These are phyloP conservation scores for Scalesia atractyloides DNA, from an alignment of 129 eudicot genomes.

Conservation along the genomic window DNA sequence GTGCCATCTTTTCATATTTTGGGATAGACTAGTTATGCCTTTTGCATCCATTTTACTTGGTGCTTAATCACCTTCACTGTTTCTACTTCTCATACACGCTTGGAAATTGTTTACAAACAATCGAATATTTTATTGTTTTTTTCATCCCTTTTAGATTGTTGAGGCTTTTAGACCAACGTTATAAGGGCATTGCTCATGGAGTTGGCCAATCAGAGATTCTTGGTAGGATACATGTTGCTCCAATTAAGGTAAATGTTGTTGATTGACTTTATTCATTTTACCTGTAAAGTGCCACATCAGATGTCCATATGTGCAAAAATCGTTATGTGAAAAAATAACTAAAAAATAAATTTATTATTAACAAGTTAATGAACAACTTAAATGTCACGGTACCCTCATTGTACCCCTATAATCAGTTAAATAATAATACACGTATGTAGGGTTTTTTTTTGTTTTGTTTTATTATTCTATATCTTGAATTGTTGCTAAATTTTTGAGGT, in stretches of 20 bases:
- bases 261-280: background rate
- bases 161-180: constrained; percentile 88
- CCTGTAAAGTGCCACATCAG: background rate
- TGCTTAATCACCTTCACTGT: background rate
- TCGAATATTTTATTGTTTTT: background rate
- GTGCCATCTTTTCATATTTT: constrained; percentile 19
- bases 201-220: constrained; percentile 95
- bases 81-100: background rate
- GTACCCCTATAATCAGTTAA: background rate
- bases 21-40: background rate
- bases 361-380: background rate
- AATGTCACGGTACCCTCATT: background rate
- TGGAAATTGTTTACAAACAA: background rate
- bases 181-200: constrained; percentile 94
- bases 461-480: background rate
- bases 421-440: background rate
- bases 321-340: background rate
- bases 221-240: constrained; percentile 96
- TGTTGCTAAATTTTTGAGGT: background rate
- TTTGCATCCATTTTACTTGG: background rate
- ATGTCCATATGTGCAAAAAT: background rate
- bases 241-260: constrained; percentile 61
- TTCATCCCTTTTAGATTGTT: constrained; percentile 54
- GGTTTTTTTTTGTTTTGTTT: background rate
- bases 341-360: background rate